Percentiles rank a stretch among this genome's conserved stretches.
Conservation (phyloP, 2,329 filamentous ascomycete species). For the Chaetomiaceae sp. region DNA sequence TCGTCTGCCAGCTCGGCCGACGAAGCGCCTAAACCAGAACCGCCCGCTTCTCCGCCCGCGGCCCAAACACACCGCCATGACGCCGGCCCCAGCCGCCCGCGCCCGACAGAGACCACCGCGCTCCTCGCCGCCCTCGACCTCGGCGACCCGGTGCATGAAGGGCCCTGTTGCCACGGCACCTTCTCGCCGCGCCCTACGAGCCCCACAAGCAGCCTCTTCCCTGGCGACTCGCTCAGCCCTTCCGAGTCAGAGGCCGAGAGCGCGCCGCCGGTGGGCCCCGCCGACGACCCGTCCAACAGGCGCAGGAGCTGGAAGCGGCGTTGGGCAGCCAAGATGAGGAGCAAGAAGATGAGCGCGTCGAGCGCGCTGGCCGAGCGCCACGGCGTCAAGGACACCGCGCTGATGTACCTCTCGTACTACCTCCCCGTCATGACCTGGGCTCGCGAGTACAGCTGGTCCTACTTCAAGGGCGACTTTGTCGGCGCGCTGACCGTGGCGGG, state of each 20-base stretch:
- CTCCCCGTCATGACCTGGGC: slow-evolving; percentile 89
- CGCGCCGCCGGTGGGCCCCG: too few relatives aligned
- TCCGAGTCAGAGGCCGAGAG: slow-evolving; percentile 27
- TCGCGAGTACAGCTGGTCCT: slow-evolving; percentile 74
- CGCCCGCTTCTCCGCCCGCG: slow-evolving; percentile 13
- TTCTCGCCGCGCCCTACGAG: slow-evolving; percentile 63
- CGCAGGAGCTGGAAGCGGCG: slow-evolving; percentile 41
- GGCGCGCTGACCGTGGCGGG: slow-evolving; percentile 95
- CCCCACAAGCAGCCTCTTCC: slow-evolving; percentile 32
- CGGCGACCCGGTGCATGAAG: slow-evolving; percentile 37
- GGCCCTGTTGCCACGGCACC: slow-evolving; percentile 64
- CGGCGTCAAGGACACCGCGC: slow-evolving; percentile 64
- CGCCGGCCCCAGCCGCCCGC: slow-evolving; percentile 23
- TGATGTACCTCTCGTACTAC: slow-evolving; percentile 92
- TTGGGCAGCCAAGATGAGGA: slow-evolving; percentile 47
- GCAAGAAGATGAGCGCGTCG: slow-evolving; percentile 66
- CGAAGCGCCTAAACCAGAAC: slow-evolving; percentile 7
- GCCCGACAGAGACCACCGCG: slow-evolving; percentile 44
- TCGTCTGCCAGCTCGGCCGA: slow-evolving; percentile 19
- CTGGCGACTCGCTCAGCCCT: slow-evolving; percentile 18
- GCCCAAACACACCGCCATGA: slow-evolving; percentile 13
- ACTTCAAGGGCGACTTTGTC: slow-evolving; percentile 77
- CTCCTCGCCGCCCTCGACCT: slow-evolving; percentile 37
- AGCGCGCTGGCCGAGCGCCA: slow-evolving; percentile 64
- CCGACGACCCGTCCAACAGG: slow-evolving; percentile 36